phyloP scores from a whole-genome alignment of 331 rosid species.

The Malus hybrid region DNA sequence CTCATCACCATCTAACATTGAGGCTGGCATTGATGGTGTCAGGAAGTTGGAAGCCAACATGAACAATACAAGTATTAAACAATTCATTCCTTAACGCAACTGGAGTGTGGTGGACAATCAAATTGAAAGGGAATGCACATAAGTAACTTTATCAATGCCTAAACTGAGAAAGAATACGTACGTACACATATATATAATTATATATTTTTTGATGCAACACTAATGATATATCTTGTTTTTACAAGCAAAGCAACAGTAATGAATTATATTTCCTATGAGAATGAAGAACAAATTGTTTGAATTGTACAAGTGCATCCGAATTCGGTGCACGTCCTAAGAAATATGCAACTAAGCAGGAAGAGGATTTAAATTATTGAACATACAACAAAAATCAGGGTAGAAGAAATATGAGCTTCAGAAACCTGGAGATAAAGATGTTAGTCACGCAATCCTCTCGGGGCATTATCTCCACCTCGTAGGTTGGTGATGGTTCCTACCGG shows the following conservation, averaged over 20 bases:
- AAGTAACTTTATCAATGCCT: background rate
- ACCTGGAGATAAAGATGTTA: conserved; percentile 16
- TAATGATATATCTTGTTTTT: conserved; percentile 15
- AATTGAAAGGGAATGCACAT: too few relatives aligned
- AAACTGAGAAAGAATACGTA: background rate
- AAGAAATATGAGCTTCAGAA: conserved; percentile 19
- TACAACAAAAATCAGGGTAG: conserved; percentile 19
- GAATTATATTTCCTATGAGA: conserved; percentile 25
- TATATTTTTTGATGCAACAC: conserved; percentile 10
- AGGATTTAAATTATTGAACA: conserved; percentile 21
- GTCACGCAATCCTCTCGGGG: conserved; percentile 21
- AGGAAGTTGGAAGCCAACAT: conserved; percentile 12
- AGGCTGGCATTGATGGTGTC: conserved; percentile 28
- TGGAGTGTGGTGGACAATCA: too few relatives aligned
- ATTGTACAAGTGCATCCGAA: conserved; percentile 28
- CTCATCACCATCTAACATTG: conserved; percentile 13
- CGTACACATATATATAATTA: background rate
- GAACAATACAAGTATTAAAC: background rate
- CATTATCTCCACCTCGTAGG: conserved; percentile 42
- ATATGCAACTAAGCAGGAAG: conserved; percentile 9
- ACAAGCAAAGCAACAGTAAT: conserved; percentile 12
- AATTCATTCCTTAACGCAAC: too few relatives aligned
- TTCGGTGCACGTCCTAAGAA: conserved; percentile 15
- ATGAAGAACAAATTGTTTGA: conserved; percentile 14
- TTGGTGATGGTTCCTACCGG: conserved; percentile 27